Evolutionary conservation across 345 rosid species (phyloP).

Genomic region (Populus nigra): DNA sequence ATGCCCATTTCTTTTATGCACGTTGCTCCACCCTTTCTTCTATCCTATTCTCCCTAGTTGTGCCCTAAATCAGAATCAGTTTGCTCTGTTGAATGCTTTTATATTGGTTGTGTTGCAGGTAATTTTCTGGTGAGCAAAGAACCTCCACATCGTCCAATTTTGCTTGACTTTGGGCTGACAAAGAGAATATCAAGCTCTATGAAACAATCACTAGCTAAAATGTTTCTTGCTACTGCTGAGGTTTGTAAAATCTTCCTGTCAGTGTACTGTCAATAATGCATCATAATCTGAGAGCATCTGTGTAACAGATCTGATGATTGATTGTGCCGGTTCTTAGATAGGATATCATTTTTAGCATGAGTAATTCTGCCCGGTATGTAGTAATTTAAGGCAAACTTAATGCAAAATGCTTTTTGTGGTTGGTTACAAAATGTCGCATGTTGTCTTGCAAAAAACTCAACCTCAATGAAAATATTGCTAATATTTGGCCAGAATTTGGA

Average conservation of each 20-base stretch:
- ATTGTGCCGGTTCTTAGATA: background rate
- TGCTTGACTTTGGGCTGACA: slow-evolving; percentile 93
- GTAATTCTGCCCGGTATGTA: background rate
- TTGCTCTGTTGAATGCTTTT: slow-evolving; percentile 2
- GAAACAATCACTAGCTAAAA: slow-evolving; percentile 92
- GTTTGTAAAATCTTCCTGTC: slow-evolving; percentile 38
- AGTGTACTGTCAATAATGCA: background rate
- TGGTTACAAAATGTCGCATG: slow-evolving; percentile 11
- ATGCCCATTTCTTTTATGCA: background rate
- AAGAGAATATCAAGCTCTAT: slow-evolving; percentile 68
- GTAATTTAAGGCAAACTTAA: background rate
- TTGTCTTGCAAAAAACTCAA: slow-evolving; percentile 68
- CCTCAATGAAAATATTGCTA: slow-evolving; percentile 69
- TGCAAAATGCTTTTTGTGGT: background rate
- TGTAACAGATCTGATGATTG: background rate
- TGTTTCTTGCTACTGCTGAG: slow-evolving; percentile 98
- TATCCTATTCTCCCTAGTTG: background rate
- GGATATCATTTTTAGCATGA: background rate
- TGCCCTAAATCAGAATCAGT: background rate
- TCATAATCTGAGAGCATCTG: background rate
- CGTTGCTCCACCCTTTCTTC: background rate
- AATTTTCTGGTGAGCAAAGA: slow-evolving; percentile 94
- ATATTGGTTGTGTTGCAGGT: slow-evolving; percentile 45
- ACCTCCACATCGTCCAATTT: slow-evolving; percentile 78
- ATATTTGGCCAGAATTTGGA: slow-evolving; percentile 81